Conservation (phyloP, 2,329 filamentous ascomycete species). For the Pezicula neosporulosa region DNA sequence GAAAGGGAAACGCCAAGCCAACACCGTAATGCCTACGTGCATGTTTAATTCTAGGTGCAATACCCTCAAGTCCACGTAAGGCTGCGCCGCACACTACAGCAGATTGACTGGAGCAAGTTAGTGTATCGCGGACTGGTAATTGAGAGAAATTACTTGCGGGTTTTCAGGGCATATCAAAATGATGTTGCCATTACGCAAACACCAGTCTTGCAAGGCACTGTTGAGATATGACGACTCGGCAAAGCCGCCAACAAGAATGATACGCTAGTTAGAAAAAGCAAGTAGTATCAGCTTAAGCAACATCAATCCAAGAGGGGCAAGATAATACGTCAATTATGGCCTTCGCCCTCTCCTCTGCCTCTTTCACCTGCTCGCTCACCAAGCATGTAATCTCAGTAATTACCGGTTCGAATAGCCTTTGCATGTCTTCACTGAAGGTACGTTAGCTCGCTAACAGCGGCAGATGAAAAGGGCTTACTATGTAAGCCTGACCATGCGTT, state of each 20-base stretch:
- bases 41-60: background rate
- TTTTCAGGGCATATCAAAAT: constrained; percentile 14
- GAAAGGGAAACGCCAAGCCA: background rate
- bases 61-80: background rate
- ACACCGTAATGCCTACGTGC: background rate
- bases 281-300: background rate
- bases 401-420: constrained; percentile 21
- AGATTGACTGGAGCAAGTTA: constrained; percentile 12
- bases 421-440: constrained; percentile 15
- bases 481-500: constrained; percentile 12
- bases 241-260: constrained; percentile 16
- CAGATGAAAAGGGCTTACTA: constrained; percentile 8
- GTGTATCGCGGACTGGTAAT: background rate
- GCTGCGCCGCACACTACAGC: constrained; percentile 16
- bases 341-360: constrained; percentile 5
- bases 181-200: constrained; percentile 13
- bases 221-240: constrained; percentile 16
- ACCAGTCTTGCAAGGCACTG: constrained; percentile 13
- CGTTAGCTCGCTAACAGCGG: background rate
- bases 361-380: constrained; percentile 14
- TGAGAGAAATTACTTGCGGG: constrained; percentile 6
- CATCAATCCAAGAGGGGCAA: background rate
- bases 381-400: constrained; percentile 13
- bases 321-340: constrained; percentile 13
- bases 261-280: background rate